These are phyloP conservation scores for Alternaria ethzedia DNA, from an alignment of 2,329 filamentous ascomycete species.

Conservation along the genomic window DNA sequence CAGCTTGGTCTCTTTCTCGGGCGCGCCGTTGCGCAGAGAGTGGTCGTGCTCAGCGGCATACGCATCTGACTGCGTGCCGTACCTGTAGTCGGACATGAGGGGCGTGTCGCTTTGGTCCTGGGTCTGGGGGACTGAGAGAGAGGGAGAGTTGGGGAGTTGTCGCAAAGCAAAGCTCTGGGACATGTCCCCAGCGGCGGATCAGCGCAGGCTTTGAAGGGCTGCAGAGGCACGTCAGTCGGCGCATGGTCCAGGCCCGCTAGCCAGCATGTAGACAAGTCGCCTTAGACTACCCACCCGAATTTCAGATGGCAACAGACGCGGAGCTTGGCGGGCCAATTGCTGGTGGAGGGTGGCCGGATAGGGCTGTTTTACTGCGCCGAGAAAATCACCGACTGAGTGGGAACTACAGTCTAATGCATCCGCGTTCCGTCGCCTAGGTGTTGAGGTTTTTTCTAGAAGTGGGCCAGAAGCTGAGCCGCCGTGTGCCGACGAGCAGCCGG, in stretches of 20 bases:
- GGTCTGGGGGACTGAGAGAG: conserved; percentile 13
- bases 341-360: conserved; percentile 15
- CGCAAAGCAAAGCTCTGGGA: conserved; percentile 27
- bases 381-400: conserved; percentile 22
- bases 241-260: conserved; percentile 32
- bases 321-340: conserved; percentile 26
- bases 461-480: conserved; percentile 7
- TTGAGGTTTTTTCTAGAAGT: conserved; percentile 22
- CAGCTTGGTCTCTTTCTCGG: conserved; percentile 38
- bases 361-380: conserved; percentile 17
- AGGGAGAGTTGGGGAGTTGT: conserved; percentile 16
- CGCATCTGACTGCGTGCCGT: conserved; percentile 45
- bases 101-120: conserved; percentile 18
- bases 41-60: conserved; percentile 42
- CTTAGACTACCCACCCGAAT: conserved; percentile 26
- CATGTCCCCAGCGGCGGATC: conserved; percentile 19
- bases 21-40: conserved; percentile 20
- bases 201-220: conserved; percentile 36
- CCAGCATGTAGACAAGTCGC: conserved; percentile 22
- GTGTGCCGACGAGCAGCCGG: conserved; percentile 8
- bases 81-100: conserved; percentile 32
- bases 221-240: conserved; percentile 34
- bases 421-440: conserved; percentile 10
- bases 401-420: conserved; percentile 7
- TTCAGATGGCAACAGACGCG: conserved; percentile 22